phyloP scores from a whole-genome alignment of 2,329 filamentous ascomycete species.

The Plenodomus tracheiphilus region DNA sequence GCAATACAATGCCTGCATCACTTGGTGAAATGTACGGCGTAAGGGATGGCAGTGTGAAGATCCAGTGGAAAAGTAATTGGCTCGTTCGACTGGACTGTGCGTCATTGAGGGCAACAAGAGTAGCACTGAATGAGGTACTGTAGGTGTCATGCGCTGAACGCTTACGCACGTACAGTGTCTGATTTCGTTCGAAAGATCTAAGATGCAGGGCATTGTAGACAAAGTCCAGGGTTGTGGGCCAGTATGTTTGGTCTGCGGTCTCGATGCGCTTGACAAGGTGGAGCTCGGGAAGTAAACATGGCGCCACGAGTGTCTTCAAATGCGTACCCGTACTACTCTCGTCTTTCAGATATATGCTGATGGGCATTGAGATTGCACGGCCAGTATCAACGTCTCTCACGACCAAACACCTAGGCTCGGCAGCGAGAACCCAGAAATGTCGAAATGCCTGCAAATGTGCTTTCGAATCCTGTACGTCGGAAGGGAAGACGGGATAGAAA shows the following conservation, averaged over 20 bases:
- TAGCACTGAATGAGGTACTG: slow-evolving; percentile 69
- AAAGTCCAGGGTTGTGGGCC: slow-evolving; percentile 81
- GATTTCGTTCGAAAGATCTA: slow-evolving; percentile 67
- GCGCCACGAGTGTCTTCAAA: slow-evolving; percentile 48
- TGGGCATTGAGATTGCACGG: slow-evolving; percentile 73
- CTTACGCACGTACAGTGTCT: slow-evolving; percentile 74
- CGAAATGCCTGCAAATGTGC: slow-evolving; percentile 95
- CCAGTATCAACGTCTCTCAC: slow-evolving; percentile 84
- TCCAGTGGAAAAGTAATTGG: slow-evolving; percentile 67
- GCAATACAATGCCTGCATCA: slow-evolving; percentile 58
- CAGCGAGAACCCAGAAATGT: slow-evolving; percentile 94
- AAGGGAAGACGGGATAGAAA: slow-evolving; percentile 93
- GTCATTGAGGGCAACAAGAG: slow-evolving; percentile 73
- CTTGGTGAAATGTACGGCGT: slow-evolving; percentile 52
- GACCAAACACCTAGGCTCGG: slow-evolving; percentile 85
- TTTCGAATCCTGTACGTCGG: slow-evolving; percentile 86
- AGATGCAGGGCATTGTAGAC: slow-evolving; percentile 63
- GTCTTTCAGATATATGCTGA: slow-evolving; percentile 65
- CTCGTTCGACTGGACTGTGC: slow-evolving; percentile 46
- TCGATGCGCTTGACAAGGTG: slow-evolving; percentile 65
- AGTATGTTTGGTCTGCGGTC: slow-evolving; percentile 69
- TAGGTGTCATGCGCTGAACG: slow-evolving; percentile 63
- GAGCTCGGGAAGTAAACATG: slow-evolving; percentile 66
- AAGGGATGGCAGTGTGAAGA: slow-evolving; percentile 67
- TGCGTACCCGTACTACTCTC: slow-evolving; percentile 23